phyloP scores from a whole-genome alignment of 2,329 filamentous ascomycete species.

The Pyrenophora graminea region DNA sequence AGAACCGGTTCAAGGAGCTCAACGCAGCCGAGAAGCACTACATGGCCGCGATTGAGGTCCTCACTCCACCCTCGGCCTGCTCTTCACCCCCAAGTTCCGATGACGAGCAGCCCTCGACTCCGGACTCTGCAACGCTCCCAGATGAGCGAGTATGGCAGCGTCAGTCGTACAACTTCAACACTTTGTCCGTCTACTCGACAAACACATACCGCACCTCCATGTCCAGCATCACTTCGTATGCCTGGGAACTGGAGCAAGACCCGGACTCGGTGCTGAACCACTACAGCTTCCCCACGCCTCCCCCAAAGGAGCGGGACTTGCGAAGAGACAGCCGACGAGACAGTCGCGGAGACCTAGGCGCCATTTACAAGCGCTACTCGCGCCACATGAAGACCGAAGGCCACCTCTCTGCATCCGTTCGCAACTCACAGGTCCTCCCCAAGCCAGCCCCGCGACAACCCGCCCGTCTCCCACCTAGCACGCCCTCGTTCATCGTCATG shows the following conservation, averaged over 20 bases:
- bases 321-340: too few relatives aligned
- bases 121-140: conserved; percentile 22
- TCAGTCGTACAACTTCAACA: conserved; percentile 17
- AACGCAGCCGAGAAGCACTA: conserved; percentile 44
- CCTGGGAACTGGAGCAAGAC: conserved; percentile 14
- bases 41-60: conserved; percentile 32
- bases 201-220: conserved; percentile 18
- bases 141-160: conserved; percentile 14
- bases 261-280: conserved; percentile 8
- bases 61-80: conserved; percentile 13
- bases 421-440: neutral
- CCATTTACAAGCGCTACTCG: neutral
- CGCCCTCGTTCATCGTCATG: conserved; percentile 34
- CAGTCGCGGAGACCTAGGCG: neutral
- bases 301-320: neutral
- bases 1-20: conserved; percentile 37
- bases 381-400: neutral
- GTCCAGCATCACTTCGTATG: conserved; percentile 30
- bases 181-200: conserved; percentile 27
- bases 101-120: conserved; percentile 24
- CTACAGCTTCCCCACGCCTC: conserved; percentile 6
- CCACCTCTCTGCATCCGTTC: neutral
- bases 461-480: conserved; percentile 25
- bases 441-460: conserved; percentile 2
- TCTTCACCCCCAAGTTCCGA: conserved; percentile 17